Conservation (phyloP, 164 flowering plant species). For the Kalanchoe fedtschenkoi region DNA sequence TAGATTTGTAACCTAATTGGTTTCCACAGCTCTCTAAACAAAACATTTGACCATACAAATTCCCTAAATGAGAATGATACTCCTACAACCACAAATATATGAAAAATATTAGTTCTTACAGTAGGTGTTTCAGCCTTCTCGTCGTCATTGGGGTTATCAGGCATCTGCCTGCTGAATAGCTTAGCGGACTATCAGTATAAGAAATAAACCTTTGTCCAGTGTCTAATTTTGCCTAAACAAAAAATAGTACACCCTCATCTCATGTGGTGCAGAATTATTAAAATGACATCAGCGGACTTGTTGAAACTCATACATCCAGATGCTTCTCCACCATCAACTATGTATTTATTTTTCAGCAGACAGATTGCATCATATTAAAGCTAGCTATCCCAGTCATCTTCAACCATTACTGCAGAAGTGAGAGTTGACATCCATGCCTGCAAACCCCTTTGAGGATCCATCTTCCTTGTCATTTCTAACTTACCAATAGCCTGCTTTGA, state of each 20-base stretch:
- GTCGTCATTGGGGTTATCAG: neutral
- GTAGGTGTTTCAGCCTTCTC: neutral
- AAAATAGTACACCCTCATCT: no score
- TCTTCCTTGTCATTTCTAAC: conserved; percentile 45
- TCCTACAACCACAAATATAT: neutral
- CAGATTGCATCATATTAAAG: conserved; percentile 1
- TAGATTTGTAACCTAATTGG: no score
- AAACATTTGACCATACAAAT: no score
- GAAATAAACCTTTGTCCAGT: no score
- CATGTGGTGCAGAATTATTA: no score
- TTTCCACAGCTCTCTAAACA: no score
- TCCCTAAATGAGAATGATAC: neutral
- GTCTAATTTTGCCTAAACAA: no score
- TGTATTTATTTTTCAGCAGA: neutral
- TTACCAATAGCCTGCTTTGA: conserved; percentile 49
- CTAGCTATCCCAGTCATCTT: conserved; percentile 13
- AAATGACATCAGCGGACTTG: neutral
- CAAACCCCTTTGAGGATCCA: conserved; percentile 39
- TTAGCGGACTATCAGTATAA: neutral
- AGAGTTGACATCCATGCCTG: conserved; percentile 51
- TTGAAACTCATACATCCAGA: no score
- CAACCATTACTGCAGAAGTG: conserved; percentile 28
- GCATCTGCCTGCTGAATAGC: neutral
- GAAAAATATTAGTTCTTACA: neutral
- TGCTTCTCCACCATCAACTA: neutral